phyloP scores from a whole-genome alignment of 176 grass and related monocot genomes.

The Melocanna baccifera region DNA sequence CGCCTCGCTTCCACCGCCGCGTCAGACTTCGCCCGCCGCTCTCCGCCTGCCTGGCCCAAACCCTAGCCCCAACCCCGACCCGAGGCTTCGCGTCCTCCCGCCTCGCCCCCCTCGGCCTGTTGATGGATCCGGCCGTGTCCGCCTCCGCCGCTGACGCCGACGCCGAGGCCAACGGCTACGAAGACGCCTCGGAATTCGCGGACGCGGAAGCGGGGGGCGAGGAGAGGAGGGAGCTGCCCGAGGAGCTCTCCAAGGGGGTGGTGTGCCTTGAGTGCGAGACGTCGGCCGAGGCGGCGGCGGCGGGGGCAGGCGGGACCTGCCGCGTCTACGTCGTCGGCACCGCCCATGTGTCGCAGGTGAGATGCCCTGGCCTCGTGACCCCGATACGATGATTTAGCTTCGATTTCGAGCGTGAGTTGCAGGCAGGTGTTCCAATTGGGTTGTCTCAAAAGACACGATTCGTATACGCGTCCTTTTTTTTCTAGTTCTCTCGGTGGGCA shows the following conservation, averaged over 20 bases:
- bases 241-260: slow-evolving; percentile 58
- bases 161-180: slow-evolving; percentile 12
- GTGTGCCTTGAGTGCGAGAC: slow-evolving; percentile 62
- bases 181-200: slow-evolving; percentile 1
- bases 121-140: slow-evolving; percentile 50
- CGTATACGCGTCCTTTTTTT: background rate
- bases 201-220: slow-evolving; percentile 10
- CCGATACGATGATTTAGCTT: background rate
- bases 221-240: slow-evolving; percentile 48
- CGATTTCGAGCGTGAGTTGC: background rate
- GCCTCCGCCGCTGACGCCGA: background rate
- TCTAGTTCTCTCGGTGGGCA: background rate
- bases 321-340: slow-evolving; percentile 69
- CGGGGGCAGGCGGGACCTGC: slow-evolving; percentile 42
- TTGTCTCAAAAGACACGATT: background rate
- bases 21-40: background rate
- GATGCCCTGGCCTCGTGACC: background rate
- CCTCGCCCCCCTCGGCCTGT: slow-evolving; percentile 26
- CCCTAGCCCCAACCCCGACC: background rate
- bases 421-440: background rate
- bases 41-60: background rate
- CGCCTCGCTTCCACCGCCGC: background rate
- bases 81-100: background rate
- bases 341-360: slow-evolving; percentile 75
- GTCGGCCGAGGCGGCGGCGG: slow-evolving; percentile 42